phyloP scores from a whole-genome alignment of 176 grass and related monocot genomes.

The Rhynchospora tenuis region DNA sequence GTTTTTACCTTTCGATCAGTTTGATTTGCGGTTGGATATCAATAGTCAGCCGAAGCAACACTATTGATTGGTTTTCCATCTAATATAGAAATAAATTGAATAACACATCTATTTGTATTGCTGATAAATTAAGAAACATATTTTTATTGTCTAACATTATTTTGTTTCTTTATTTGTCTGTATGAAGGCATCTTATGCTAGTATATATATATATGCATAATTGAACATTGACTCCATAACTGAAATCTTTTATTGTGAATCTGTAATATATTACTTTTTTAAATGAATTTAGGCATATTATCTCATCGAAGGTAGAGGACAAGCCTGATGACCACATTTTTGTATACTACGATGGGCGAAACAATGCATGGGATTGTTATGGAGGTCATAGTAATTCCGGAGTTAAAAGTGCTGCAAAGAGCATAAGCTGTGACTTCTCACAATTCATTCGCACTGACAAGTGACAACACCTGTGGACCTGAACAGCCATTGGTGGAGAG shows the following conservation, averaged over 20 bases:
- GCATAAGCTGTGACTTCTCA: conserved; percentile 58
- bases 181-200: too few species aligned
- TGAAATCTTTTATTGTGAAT: neutral
- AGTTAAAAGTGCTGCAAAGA: conserved; percentile 67
- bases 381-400: conserved; percentile 66
- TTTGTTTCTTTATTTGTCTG: too few species aligned
- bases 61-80: too few species aligned
- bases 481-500: conserved; percentile 84
- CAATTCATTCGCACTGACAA: conserved; percentile 78
- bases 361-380: conserved; percentile 96
- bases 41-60: too few species aligned
- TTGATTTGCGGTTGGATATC: too few species aligned
- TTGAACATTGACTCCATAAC: neutral
- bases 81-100: too few species aligned
- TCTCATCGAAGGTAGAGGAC: conserved; percentile 88
- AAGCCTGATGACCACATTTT: conserved; percentile 92
- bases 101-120: too few species aligned
- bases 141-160: too few species aligned
- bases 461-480: conserved; percentile 77
- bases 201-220: neutral
- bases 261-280: neutral
- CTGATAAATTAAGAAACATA: too few species aligned
- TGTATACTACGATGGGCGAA: conserved; percentile 85
- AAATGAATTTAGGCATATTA: conserved; percentile 58
- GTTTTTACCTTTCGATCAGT: too few species aligned